Percentiles rank a stretch among this genome's conserved stretches.
Evolutionary conservation across 805 yeast species (phyloP).

Genomic region (Ogataea neopini): DNA sequence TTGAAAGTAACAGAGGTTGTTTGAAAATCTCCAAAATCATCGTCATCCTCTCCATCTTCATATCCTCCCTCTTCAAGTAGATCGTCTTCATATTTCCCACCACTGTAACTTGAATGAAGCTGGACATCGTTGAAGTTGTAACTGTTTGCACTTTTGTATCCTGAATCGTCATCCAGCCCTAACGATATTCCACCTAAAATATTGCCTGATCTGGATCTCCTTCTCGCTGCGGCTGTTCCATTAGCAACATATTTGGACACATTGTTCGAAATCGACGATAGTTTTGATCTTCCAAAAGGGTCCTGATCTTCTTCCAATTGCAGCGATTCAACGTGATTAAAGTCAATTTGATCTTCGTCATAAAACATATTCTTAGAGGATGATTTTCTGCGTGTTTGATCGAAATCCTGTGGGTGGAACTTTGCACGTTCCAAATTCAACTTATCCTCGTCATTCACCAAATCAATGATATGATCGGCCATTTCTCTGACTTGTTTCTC

Average conservation of each 20-base stretch:
- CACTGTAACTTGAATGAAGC: background rate
- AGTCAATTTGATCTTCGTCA: conserved; percentile 18
- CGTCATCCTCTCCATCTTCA: conserved; percentile 14
- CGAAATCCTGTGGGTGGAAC: conserved; percentile 18
- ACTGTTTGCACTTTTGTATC: background rate
- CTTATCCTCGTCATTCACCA: conserved; percentile 15
- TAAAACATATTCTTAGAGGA: conserved; percentile 16
- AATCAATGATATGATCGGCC: conserved; percentile 17
- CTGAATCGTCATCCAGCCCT: conserved; percentile 6
- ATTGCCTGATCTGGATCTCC: conserved; percentile 11
- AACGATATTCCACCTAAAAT: conserved; percentile 8
- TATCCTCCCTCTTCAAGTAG: background rate
- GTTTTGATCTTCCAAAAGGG: conserved; percentile 24
- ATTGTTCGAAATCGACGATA: conserved; percentile 24
- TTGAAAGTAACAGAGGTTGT: conserved; percentile 9
- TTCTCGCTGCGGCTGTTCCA: conserved; percentile 12
- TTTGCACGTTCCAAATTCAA: conserved; percentile 22
- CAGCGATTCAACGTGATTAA: conserved; percentile 8
- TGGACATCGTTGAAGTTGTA: conserved; percentile 8
- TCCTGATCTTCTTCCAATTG: conserved; percentile 16
- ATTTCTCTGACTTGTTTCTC: conserved; percentile 24
- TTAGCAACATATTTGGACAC: conserved; percentile 17
- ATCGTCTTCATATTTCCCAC: conserved; percentile 1
- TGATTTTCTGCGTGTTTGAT: background rate
- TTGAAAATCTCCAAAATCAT: conserved; percentile 30